phyloP scores from a whole-genome alignment of 139 green algal species.

The Astrephomene gubernaculifera region DNA sequence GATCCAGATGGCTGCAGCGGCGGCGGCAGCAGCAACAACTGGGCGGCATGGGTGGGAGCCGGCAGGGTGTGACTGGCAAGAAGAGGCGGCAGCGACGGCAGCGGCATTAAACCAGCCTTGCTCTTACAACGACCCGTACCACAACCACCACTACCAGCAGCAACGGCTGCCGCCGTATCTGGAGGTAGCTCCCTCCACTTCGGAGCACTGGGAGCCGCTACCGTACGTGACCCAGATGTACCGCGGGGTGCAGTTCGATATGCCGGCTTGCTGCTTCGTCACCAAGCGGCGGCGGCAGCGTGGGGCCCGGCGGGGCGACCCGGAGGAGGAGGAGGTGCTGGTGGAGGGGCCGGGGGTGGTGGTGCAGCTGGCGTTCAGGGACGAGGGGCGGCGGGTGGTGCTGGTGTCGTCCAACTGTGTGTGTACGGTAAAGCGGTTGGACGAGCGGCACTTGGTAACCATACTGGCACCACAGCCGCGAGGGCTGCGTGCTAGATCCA shows the following conservation, averaged over 20 bases:
- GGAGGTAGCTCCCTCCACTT: too few species aligned
- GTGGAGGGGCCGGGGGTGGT: not conserved
- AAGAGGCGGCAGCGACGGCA: not conserved
- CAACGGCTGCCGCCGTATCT: not conserved
- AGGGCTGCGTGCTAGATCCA: too few species aligned
- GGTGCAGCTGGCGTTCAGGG: not conserved
- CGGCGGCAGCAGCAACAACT: too few species aligned
- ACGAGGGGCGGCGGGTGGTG: not conserved
- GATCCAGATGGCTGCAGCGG: too few species aligned
- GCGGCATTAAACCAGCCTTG: not conserved
- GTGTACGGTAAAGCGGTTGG: not conserved
- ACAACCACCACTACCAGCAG: not conserved
- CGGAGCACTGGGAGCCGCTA: too few species aligned
- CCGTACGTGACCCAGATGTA: not conserved
- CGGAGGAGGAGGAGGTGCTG: not conserved
- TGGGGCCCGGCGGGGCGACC: too few species aligned
- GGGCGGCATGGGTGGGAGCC: not conserved
- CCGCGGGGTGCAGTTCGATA: not conserved
- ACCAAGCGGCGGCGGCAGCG: too few species aligned
- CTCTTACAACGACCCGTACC: not conserved
- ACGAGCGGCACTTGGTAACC: not conserved
- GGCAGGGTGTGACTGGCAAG: not conserved
- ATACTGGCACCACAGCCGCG: not conserved
- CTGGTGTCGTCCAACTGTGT: conserved; percentile 23
- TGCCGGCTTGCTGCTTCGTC: conserved; percentile 7